Evolutionary conservation across 371 early-diverging fungal species (phyloP).

Genomic region (Mucor plumbeus): DNA sequence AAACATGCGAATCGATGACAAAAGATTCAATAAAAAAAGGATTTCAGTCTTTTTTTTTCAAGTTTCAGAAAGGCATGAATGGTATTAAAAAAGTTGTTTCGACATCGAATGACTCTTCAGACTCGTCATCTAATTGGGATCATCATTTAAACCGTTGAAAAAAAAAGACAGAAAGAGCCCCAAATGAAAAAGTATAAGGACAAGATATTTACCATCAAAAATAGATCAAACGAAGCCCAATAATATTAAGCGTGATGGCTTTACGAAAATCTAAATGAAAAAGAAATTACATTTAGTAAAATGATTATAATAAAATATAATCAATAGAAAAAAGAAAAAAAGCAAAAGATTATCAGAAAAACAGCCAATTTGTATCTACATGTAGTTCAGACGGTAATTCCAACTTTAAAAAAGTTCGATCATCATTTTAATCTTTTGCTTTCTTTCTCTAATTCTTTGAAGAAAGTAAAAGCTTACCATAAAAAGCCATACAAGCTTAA

Average conservation of each 20-base stretch:
- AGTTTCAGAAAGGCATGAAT: slow-evolving; percentile 63
- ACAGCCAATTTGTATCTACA: slow-evolving; percentile 55
- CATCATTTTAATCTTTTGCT: slow-evolving; percentile 41
- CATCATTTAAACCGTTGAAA: slow-evolving; percentile 44
- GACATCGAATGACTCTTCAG: slow-evolving; percentile 74
- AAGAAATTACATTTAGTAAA: neutral
- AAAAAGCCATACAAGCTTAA: neutral
- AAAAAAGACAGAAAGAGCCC: slow-evolving; percentile 2
- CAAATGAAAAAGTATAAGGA: neutral
- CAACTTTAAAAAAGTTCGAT: slow-evolving; percentile 48
- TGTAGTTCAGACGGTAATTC: slow-evolving; percentile 56
- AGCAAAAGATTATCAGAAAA: slow-evolving; percentile 36
- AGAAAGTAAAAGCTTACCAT: slow-evolving; percentile 11
- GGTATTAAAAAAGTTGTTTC: slow-evolving; percentile 63
- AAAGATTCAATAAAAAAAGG: slow-evolving; percentile 9
- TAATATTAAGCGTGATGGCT: neutral
- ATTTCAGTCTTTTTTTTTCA: slow-evolving; percentile 15
- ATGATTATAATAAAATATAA: neutral
- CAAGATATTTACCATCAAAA: slow-evolving; percentile 18
- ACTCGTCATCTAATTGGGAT: slow-evolving; percentile 73
- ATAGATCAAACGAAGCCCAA: neutral
- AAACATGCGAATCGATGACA: slow-evolving; percentile 13
- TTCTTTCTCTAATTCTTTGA: neutral
- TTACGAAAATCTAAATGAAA: neutral
- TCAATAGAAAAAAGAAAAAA: neutral